A percentile compares a stretch with the other conserved stretches of the same genome.
These are phyloP conservation scores for Isatis lusitanica DNA, from an alignment of 441 rosid genomes.

Conservation along the genomic window DNA sequence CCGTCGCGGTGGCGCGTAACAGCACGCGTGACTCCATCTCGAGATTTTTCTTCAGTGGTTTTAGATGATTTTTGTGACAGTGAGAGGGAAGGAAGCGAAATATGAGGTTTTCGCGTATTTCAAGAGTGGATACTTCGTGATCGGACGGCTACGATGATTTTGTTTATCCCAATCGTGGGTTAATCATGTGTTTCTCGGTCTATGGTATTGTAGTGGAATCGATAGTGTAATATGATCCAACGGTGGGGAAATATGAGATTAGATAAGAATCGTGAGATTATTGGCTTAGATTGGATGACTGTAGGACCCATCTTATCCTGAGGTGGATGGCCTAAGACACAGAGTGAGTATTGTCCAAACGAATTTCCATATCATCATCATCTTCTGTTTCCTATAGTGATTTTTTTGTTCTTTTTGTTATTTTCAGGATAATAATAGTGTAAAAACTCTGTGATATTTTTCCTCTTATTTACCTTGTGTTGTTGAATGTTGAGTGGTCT, in stretches of 20 bases:
- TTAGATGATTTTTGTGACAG: neutral
- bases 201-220: neutral
- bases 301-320: conserved; percentile 59
- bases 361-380: conserved; percentile 32
- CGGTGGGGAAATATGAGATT: conserved; percentile 8
- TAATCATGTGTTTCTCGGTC: conserved; percentile 7
- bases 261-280: conserved; percentile 24
- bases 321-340: conserved; percentile 42
- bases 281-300: conserved; percentile 24
- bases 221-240: neutral
- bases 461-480: neutral
- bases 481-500: conserved; percentile 25
- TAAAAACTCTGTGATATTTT: neutral
- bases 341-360: conserved; percentile 44
- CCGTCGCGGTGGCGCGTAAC: conserved; percentile 55
- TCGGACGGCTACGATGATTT: conserved; percentile 34
- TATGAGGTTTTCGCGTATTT: conserved; percentile 28
- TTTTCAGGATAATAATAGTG: neutral
- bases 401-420: neutral
- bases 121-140: conserved; percentile 17
- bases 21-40: conserved; percentile 84
- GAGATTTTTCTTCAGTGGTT: neutral
- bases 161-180: neutral
- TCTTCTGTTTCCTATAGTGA: conserved; percentile 25
- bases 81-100: conserved; percentile 15